phyloP scores from a whole-genome alignment of 2,329 filamentous ascomycete genomes.

The Fusarium tupiense region DNA sequence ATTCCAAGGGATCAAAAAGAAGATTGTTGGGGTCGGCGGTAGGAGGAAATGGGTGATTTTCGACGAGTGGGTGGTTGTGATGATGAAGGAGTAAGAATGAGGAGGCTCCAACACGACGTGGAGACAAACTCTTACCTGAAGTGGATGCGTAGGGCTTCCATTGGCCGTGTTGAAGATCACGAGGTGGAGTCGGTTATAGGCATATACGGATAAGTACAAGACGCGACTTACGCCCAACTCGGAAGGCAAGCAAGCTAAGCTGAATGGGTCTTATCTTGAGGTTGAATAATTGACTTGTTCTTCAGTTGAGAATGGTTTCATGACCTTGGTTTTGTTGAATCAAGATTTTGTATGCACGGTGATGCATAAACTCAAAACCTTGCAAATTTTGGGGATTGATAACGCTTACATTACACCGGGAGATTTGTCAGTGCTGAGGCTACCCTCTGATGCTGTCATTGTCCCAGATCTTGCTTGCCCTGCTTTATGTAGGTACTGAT shows the following conservation, averaged over 20 bases:
- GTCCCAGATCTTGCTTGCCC: conserved; percentile 27
- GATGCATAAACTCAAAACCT: not conserved
- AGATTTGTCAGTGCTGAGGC: not conserved
- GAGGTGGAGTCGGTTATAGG: not conserved
- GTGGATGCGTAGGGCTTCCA: conserved; percentile 24
- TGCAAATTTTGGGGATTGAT: not conserved
- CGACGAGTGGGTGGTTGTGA: conserved; percentile 8
- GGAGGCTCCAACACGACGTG: conserved; percentile 20
- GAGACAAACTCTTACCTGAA: conserved; percentile 21
- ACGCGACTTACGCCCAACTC: not conserved
- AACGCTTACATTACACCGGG: not conserved
- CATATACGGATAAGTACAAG: conserved; percentile 14
- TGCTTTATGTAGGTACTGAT: conserved; percentile 30
- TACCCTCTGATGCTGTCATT: conserved; percentile 19
- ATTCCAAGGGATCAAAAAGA: not conserved
- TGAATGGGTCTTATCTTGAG: conserved; percentile 2
- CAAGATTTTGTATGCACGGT: not conserved
- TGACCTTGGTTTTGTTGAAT: not conserved
- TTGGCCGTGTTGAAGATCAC: not conserved
- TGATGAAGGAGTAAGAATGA: conserved; percentile 36
- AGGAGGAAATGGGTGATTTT: not conserved
- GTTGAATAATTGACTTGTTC: not conserved
- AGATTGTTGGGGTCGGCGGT: not conserved
- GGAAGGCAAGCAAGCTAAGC: conserved; percentile 12
- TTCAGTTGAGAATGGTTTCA: not conserved